A percentile compares a stretch with the other conserved stretches of the same genome.
These are phyloP conservation scores for Austroboletus eburneus DNA, from an alignment of 768 basidiomycete species.

Conservation along the genomic window DNA sequence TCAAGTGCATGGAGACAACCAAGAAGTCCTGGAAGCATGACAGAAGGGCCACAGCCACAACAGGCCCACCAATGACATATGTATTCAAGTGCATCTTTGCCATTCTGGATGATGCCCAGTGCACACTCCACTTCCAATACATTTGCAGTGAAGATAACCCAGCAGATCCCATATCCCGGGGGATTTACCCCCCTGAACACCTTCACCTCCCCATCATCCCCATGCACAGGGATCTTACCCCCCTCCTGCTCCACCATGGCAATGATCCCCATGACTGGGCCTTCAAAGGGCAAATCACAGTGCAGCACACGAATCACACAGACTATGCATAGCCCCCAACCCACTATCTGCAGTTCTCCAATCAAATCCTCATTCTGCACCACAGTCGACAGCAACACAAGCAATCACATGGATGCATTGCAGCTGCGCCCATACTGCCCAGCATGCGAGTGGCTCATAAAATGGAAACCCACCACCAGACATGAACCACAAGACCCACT, in stretches of 20 bases:
- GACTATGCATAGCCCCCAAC: too few relatives aligned
- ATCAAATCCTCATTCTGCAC: too few relatives aligned
- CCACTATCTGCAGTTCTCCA: too few relatives aligned
- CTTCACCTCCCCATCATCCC: background rate
- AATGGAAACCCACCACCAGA: background rate
- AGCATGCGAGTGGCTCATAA: background rate
- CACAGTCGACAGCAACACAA: too few relatives aligned
- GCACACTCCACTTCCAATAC: background rate
- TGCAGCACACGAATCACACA: too few relatives aligned
- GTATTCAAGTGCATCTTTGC: slow-evolving; percentile 27
- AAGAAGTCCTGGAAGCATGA: slow-evolving; percentile 37
- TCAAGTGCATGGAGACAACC: slow-evolving; percentile 23
- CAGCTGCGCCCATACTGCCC: background rate
- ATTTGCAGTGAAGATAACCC: background rate
- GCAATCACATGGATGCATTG: too few relatives aligned
- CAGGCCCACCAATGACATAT: slow-evolving; percentile 18
- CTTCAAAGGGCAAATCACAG: too few relatives aligned
- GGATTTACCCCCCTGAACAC: background rate
- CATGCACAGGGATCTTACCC: background rate
- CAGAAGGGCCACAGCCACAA: slow-evolving; percentile 29
- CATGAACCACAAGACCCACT: background rate
- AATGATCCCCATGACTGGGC: background rate
- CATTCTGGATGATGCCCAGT: background rate
- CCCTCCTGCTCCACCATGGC: background rate
- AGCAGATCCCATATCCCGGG: background rate